Percentiles rank a stretch among this genome's conserved stretches.
Evolutionary conservation across 2,329 filamentous ascomycete species (phyloP).

Genomic region (Xylaria sp.): DNA sequence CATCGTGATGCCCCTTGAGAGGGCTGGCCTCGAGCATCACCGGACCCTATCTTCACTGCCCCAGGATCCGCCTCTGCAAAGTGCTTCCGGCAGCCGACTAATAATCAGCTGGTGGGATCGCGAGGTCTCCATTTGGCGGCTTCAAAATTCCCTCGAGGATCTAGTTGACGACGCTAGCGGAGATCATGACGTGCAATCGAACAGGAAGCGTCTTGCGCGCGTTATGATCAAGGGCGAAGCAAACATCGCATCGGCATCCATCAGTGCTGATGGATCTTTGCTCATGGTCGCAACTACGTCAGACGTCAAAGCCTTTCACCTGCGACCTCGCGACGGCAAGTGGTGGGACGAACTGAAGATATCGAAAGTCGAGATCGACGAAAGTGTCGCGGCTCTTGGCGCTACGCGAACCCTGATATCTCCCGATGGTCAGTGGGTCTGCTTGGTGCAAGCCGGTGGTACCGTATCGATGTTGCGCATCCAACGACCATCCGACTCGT

Average conservation of each 20-base stretch:
- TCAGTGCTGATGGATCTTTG: slow-evolving; percentile 66
- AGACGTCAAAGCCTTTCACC: slow-evolving; percentile 71
- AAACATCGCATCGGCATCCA: slow-evolving; percentile 69
- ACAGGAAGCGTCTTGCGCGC: slow-evolving; percentile 62
- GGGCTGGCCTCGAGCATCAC: slow-evolving; percentile 74
- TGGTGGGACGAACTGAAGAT: slow-evolving; percentile 60
- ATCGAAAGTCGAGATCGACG: slow-evolving; percentile 62
- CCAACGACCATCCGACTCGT: slow-evolving; percentile 27
- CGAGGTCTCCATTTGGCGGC: slow-evolving; percentile 76
- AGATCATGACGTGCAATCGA: slow-evolving; percentile 43
- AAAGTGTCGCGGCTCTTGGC: slow-evolving; percentile 52
- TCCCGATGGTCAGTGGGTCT: slow-evolving; percentile 64
- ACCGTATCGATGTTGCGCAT: slow-evolving; percentile 51
- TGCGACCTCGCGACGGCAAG: slow-evolving; percentile 49
- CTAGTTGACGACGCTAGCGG: slow-evolving; percentile 40
- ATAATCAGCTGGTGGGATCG: slow-evolving; percentile 90
- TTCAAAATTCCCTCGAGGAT: slow-evolving; percentile 43
- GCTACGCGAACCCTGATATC: slow-evolving; percentile 67
- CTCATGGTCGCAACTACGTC: slow-evolving; percentile 71
- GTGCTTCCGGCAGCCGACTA: slow-evolving; percentile 66
- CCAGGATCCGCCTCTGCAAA: slow-evolving; percentile 67
- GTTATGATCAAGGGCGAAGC: slow-evolving; percentile 69
- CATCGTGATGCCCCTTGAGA: slow-evolving; percentile 72
- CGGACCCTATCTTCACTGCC: slow-evolving; percentile 78
- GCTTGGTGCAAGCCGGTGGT: slow-evolving; percentile 57